phyloP scores from a whole-genome alignment of 805 yeast genomes.

The Suhomyces emberorum region DNA sequence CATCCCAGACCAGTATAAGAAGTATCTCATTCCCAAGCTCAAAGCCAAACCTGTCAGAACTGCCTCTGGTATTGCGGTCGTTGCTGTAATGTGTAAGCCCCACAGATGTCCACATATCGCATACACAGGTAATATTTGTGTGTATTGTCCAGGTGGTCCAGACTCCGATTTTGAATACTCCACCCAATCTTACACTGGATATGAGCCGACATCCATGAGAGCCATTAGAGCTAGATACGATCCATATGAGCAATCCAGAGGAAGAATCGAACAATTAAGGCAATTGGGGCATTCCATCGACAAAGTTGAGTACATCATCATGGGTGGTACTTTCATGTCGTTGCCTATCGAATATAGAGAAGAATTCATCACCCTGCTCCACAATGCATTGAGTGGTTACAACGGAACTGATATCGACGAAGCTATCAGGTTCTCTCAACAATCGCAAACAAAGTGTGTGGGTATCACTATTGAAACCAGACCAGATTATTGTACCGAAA shows the following conservation, averaged over 20 bases:
- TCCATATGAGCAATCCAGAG: constrained; percentile 97
- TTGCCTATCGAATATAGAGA: constrained; percentile 88
- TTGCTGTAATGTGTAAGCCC: constrained; percentile 99
- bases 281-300: constrained; percentile 96
- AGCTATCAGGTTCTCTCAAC: constrained; percentile 87
- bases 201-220: constrained; percentile 98
- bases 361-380: constrained; percentile 80
- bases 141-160: constrained; percentile 98
- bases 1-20: constrained; percentile 93
- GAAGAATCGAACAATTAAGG: constrained; percentile 91
- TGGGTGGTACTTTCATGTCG: constrained; percentile 99
- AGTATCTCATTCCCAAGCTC: constrained; percentile 84
- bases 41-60: constrained; percentile 99
- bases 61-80: constrained; percentile 98
- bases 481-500: constrained; percentile 96
- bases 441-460: constrained; percentile 93
- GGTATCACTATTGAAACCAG: constrained; percentile 98
- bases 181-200: constrained; percentile 97
- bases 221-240: constrained; percentile 98
- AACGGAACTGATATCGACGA: constrained; percentile 86
- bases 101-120: constrained; percentile 99
- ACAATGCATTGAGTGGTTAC: constrained; percentile 92
- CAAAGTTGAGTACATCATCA: constrained; percentile 94
- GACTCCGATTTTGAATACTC: constrained; percentile 97
- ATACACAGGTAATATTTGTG: constrained; percentile 97